A percentile compares a stretch with the other conserved stretches of the same genome.
These are phyloP conservation scores for Hura crepitans DNA, from an alignment of 441 rosid species.

Conservation along the genomic window DNA sequence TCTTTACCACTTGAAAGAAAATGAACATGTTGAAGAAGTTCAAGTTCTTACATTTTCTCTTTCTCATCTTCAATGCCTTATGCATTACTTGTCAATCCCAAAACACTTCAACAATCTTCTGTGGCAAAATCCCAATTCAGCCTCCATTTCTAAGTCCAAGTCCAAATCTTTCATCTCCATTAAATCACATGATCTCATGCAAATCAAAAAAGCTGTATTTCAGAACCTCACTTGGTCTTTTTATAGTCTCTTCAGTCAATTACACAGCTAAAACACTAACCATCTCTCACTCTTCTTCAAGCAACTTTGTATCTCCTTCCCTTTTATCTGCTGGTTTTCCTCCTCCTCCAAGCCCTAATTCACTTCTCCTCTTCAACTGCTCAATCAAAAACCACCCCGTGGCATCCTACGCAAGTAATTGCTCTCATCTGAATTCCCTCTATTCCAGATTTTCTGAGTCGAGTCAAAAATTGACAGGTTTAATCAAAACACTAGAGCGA, in stretches of 20 bases:
- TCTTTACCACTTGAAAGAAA: slow-evolving; percentile 16
- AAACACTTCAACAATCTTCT: slow-evolving; percentile 3
- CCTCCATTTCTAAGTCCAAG: slow-evolving; percentile 26
- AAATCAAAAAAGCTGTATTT: slow-evolving; percentile 44
- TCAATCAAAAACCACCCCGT: slow-evolving; percentile 11
- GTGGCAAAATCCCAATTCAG: slow-evolving; percentile 31
- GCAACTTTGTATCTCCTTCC: slow-evolving; percentile 30
- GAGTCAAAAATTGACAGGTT: too few relatives aligned
- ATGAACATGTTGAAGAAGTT: slow-evolving; percentile 28
- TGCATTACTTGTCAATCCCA: slow-evolving; percentile 10
- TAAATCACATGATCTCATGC: slow-evolving; percentile 37
- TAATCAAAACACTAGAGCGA: too few relatives aligned
- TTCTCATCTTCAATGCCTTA: slow-evolving; percentile 15
- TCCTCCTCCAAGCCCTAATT: slow-evolving; percentile 31
- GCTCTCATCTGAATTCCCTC: slow-evolving; percentile 24
- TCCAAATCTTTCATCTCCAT: slow-evolving; percentile 16
- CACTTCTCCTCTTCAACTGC: slow-evolving; percentile 46
- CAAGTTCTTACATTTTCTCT: slow-evolving; percentile 10
- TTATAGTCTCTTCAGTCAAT: slow-evolving; percentile 41
- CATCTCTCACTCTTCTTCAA: slow-evolving; percentile 33
- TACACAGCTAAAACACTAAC: slow-evolving; percentile 35
- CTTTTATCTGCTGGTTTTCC: slow-evolving; percentile 43
- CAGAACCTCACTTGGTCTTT: slow-evolving; percentile 46
- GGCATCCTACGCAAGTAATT: slow-evolving; percentile 20
- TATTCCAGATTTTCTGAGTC: too few relatives aligned